Base-by-base conservation (phyloP, 768 basidiomycete genomes). In the Tulasnella sp. region DNA sequence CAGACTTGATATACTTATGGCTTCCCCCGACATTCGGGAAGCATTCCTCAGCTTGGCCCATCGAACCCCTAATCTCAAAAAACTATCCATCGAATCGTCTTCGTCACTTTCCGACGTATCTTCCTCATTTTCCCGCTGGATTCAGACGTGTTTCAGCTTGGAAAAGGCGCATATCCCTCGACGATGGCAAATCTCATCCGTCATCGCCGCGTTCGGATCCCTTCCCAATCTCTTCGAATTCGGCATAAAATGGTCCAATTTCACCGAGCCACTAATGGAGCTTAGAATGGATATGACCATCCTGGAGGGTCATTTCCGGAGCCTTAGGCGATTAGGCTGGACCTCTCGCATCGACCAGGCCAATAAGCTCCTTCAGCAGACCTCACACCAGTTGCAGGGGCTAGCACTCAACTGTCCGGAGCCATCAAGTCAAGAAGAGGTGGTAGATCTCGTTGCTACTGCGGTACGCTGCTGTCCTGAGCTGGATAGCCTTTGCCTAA, bases 151-250 rank as follows among this genome's bases (percentile, higher is more conserved):
- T 31, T 6, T 14, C 34, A 6, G 20, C 28, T 31, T 69, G 34
- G 64, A 69, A 16, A 28, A 69, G 28, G 64, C 18, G 14, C 34
- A 16, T 22, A 16, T 69, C 18, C 64, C 64, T 69, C 31, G 16
- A 69, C 64, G 28, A 69, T 69, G 64, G 64, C 34, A 69, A 24
- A 69, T 18, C 64, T 28, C 64, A 18, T 28, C 31, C 20, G 64
- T 69, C 18, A 6, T 69, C 34, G 5, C 31, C 31, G 64, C 64
- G 20, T 69, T 69, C 12, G 64, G 28, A 18, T 31, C 64, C 28
- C 64, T 69, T 69, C 64, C 64, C 31, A 69, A 69, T 1, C 64
- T 69, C 34, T 37, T 34, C 64, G 64, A 69, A 37, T 69, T 69
- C 34, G 31, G 64, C 64, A 31, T 69, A 31, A 12, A 28, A 31